Conservation (phyloP, 257 asterid genomes). For the Ophiorrhiza pumila region DNA sequence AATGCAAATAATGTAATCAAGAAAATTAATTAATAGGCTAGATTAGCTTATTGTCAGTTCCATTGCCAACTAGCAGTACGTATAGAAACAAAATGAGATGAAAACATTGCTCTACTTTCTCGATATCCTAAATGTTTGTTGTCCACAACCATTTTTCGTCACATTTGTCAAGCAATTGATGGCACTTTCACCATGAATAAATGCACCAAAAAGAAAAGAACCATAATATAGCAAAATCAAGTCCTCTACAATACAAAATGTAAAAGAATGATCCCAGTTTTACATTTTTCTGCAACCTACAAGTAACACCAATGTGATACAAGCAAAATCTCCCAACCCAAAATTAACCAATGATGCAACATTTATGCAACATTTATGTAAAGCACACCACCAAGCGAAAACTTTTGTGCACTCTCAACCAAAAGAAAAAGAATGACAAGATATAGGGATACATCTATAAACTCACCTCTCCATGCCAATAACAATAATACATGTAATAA, state of each 20-base stretch:
- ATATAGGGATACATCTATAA: conserved; percentile 5
- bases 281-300: conserved; percentile 22
- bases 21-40: too few relatives aligned
- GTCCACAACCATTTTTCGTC: too few relatives aligned
- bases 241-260: conserved; percentile 2
- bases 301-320: background rate
- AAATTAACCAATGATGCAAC: conserved; percentile 26
- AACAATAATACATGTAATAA: background rate
- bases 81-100: too few relatives aligned
- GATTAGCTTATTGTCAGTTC: too few relatives aligned
- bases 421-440: background rate
- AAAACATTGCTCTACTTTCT: too few relatives aligned
- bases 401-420: conserved; percentile 7
- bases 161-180: too few relatives aligned
- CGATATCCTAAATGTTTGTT: too few relatives aligned
- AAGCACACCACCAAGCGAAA: conserved; percentile 12
- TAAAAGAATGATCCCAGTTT: conserved; percentile 20
- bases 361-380: conserved; percentile 2
- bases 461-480: conserved; percentile 2
- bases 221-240: background rate
- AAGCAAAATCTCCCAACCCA: conserved; percentile 14
- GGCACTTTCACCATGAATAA: too few relatives aligned
- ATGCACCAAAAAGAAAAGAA: background rate
- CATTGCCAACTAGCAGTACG: too few relatives aligned
- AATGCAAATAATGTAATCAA: too few relatives aligned